Base-by-base conservation (phyloP, 2,329 filamentous ascomycete species). In the Chaetomiaceae sp. region DNA sequence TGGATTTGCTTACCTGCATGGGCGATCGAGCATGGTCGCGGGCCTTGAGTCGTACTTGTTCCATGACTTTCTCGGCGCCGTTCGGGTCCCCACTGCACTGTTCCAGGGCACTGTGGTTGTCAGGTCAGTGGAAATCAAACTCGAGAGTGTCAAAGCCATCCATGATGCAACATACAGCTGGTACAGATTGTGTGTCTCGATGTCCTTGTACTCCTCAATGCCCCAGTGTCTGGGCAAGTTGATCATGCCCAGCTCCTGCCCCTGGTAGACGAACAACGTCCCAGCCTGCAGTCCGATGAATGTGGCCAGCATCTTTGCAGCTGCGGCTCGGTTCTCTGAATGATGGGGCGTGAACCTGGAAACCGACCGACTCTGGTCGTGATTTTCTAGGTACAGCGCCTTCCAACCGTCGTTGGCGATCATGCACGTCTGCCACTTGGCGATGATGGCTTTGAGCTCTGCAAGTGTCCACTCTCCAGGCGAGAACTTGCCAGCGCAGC, bases 321-420 rank as follows among this genome's bases (percentile, higher is more conserved):
- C 68, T 3, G 61, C 53, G 22, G 5, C 9, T 24, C 22, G 22
- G 22, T 24, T 24, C n/a, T 58, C 65, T 19, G 73, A 66, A 54
- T 65, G 64, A 42, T 67, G 62, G 0, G 67, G 67, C 0, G 58
- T 62, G 45, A 73, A 77, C 2, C 76, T 70, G 4, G 73, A 75
- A 6, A 83, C 65, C 1, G 72, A 73, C 1, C 80, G 68, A 0
- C 71, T 69, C 44, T 79, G 72, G 57, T 83, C 80, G 59, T 84
- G 80, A 56, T 83, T 83, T 57, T 83, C 79, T 41, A 75, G 67
- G 54, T 81, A 84, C 0, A 74, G 67, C 0, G 78, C 78, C 1
- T 73, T 76, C 76, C 77, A 80, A 6, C 69, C 71, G 41, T 78
- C 75, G 1, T 67, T 74, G 14, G 68, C 70, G 22, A 67, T 32